Percentiles rank a stretch among this genome's conserved stretches.
These are phyloP conservation scores for Daldinia childiae DNA, from an alignment of 495 filamentous ascomycete species.

Conservation along the genomic window DNA sequence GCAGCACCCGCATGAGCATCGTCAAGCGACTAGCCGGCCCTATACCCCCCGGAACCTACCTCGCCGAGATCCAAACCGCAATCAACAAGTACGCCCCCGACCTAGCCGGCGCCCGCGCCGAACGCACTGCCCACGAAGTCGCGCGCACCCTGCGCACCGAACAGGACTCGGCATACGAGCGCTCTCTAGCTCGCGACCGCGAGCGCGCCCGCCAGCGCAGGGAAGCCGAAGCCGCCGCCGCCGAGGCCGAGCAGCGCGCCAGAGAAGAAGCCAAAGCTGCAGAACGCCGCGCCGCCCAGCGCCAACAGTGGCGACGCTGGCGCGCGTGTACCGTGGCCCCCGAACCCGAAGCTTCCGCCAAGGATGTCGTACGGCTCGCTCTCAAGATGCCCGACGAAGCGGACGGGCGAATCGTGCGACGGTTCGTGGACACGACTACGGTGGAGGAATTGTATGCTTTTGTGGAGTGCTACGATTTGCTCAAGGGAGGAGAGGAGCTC, in stretches of 20 bases:
- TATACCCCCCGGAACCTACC: slow-evolving; percentile 69
- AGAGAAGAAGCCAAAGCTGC: slow-evolving; percentile 70
- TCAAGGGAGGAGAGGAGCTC: slow-evolving; percentile 53
- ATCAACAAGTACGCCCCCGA: slow-evolving; percentile 75
- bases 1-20: slow-evolving; percentile 85
- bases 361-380: slow-evolving; percentile 80
- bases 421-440: slow-evolving; percentile 68
- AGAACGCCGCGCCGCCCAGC: slow-evolving; percentile 64
- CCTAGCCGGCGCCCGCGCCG: slow-evolving; percentile 71
- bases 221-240: slow-evolving; percentile 76
- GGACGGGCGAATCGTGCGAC: slow-evolving; percentile 71
- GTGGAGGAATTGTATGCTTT: slow-evolving; percentile 96
- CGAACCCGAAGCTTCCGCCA: slow-evolving; percentile 72
- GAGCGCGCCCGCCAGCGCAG: slow-evolving; percentile 77
- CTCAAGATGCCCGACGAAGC: slow-evolving; percentile 74
- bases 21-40: slow-evolving; percentile 78
- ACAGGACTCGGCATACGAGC: slow-evolving; percentile 92
- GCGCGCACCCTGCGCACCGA: slow-evolving; percentile 79
- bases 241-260: slow-evolving; percentile 63
- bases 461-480: slow-evolving; percentile 86
- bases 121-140: slow-evolving; percentile 78
- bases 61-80: slow-evolving; percentile 74
- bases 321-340: slow-evolving; percentile 70
- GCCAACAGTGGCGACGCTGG: slow-evolving; percentile 82
- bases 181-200: slow-evolving; percentile 85